phyloP scores from a whole-genome alignment of 306 rosid genomes.

The Sphenostylis stenocarpa region DNA sequence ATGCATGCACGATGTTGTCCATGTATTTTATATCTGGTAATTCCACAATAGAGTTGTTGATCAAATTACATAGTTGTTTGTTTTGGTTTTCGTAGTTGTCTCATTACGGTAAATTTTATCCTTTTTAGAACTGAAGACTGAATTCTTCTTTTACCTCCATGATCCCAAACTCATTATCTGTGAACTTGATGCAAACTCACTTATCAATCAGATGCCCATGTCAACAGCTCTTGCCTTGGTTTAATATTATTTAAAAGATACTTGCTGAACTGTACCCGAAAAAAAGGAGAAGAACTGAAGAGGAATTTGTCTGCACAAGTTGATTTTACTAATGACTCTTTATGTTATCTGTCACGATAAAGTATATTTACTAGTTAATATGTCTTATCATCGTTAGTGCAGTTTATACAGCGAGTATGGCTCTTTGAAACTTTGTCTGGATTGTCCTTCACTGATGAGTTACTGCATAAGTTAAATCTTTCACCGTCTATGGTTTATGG shows the following conservation, averaged over 20 bases:
- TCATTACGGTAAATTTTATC: constrained; percentile 1
- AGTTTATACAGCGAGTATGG: background rate
- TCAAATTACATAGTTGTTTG: constrained; percentile 16
- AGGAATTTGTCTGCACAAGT: background rate
- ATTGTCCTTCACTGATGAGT: background rate
- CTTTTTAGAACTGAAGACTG: background rate
- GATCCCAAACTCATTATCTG: background rate
- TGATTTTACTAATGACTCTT: background rate
- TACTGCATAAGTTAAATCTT: background rate
- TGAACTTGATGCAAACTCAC: background rate
- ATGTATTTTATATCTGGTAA: no score
- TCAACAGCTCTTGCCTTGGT: background rate
- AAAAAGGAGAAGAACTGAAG: background rate
- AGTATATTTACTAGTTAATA: background rate
- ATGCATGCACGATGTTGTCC: no score
- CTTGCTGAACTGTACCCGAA: background rate
- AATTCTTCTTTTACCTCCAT: constrained; percentile 9
- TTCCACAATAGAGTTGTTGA: background rate
- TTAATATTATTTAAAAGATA: background rate
- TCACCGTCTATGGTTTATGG: background rate
- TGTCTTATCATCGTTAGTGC: background rate
- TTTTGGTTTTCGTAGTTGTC: background rate
- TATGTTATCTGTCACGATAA: background rate
- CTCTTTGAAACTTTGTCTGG: constrained; percentile 14
- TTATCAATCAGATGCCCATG: background rate